Conservation (phyloP, 306 rosid genomes). For the Corylus avellana region DNA sequence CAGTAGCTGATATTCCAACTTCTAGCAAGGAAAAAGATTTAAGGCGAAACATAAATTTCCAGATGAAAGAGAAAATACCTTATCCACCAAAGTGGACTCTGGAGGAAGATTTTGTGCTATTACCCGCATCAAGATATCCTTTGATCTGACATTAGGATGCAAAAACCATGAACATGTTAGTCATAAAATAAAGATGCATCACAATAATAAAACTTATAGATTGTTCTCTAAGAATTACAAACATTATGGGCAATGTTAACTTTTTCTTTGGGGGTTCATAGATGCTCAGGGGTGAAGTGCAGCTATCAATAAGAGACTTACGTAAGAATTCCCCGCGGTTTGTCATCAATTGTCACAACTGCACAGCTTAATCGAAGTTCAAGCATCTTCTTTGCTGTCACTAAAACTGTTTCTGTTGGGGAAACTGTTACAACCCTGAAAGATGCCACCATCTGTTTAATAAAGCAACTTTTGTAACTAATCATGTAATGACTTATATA, state of each 20-base stretch:
- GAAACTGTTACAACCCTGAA: conserved; percentile 76
- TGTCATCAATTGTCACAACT: conserved; percentile 67
- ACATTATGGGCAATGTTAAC: not conserved
- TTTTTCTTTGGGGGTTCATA: not conserved
- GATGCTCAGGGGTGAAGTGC: not conserved
- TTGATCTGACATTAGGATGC: conserved; percentile 56
- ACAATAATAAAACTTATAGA: conserved; percentile 1
- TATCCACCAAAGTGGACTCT: conserved; percentile 75
- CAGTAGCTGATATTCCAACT: conserved; percentile 23
- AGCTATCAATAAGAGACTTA: conserved; percentile 39
- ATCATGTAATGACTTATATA: not conserved
- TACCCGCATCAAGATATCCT: conserved; percentile 93
- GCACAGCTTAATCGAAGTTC: conserved; percentile 71
- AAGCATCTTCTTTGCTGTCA: conserved; percentile 77
- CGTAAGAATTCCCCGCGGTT: conserved; percentile 92
- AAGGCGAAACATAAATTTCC: conserved; percentile 4
- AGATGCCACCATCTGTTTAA: conserved; percentile 30
- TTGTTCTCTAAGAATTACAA: conserved; percentile 5
- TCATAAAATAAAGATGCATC: not conserved
- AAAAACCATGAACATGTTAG: conserved; percentile 17
- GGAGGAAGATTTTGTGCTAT: conserved; percentile 78
- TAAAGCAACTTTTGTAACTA: conserved; percentile 12
- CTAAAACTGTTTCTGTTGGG: conserved; percentile 71
- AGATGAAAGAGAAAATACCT: conserved; percentile 52
- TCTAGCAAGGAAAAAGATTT: conserved; percentile 17